Base-by-base conservation (phyloP, 768 basidiomycete species). In the Lentinula boryana region DNA sequence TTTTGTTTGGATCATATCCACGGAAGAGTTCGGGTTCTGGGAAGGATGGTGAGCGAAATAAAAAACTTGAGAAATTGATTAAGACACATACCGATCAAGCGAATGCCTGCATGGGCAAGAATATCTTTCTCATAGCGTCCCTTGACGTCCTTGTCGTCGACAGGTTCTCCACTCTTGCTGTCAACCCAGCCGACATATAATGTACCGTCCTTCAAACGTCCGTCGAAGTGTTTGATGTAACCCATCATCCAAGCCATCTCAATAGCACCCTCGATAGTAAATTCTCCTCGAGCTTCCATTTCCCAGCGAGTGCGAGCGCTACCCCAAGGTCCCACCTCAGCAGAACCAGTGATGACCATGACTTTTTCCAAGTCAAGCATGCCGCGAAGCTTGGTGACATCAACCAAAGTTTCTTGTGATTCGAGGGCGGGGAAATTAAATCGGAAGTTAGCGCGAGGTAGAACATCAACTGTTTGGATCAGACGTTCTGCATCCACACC, bases 171-270 rank as follows among this genome's bases (percentile, higher is more conserved):
- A 13, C 89, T 85, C 80, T 97, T 96, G 69, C 87, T 86, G 69
- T 98, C 96, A 53, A 98, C 95, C 97, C 97, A 99, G 36, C 97
- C 97, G 66, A 99, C 96, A 69, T 98, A 90, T 35, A 96, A 80
- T 35, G 91, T 84, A 48, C 93, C 94, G 66, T 91, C 86, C 77
- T 96, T 95, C 66, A 98, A 83, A 61, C 94, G 94, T 16, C 97
- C 97, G 66, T 99, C 93, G 74, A 98, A 96, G 79, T 99, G 95
- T 74, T 95, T 97, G 84, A 98, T 97, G 76, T 84, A 86, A 44
- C 97, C 96, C 93, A 95, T 98, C 75, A 98, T 88, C 95, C 96
- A 99, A 2, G 96, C 95, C 91, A 99, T 96, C 78, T 99, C 97
- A 68, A 99, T 97, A 69, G 93, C 93, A 18, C 97, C 97, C 72